phyloP scores from a whole-genome alignment of 176 grass and related monocot species.

The Oropetium thomaeum region DNA sequence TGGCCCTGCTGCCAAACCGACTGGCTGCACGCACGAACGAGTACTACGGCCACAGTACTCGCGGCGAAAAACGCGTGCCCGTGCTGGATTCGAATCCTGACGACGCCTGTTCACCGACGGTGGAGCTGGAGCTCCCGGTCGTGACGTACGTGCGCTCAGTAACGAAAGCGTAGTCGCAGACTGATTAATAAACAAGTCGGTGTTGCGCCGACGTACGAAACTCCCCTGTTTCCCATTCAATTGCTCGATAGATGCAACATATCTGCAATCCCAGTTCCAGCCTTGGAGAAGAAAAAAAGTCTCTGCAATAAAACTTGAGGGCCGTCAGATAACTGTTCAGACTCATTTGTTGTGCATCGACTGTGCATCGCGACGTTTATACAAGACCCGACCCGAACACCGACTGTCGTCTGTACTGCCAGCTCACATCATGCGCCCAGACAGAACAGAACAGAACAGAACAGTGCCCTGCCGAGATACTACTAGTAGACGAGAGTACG shows the following conservation, averaged over 20 bases:
- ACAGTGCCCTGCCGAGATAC: no score
- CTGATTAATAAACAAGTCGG: neutral
- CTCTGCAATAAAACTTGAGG: no score
- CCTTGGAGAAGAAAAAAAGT: neutral
- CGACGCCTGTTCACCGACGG: neutral
- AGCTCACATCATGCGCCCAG: no score
- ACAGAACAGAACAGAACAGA: no score
- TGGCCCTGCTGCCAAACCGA: neutral
- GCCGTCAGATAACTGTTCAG: neutral
- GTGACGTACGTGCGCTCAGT: neutral
- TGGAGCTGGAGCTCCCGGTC: neutral
- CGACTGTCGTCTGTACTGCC: neutral
- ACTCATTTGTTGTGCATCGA: no score
- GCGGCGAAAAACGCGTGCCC: neutral
- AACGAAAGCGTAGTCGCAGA: slow-evolving; percentile 9
- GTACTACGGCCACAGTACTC: neutral
- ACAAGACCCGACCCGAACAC: neutral
- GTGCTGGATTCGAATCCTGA: neutral
- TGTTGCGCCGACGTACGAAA: neutral
- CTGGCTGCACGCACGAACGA: neutral
- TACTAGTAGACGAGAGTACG: no score
- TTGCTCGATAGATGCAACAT: neutral
- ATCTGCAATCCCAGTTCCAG: neutral
- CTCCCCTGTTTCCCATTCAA: slow-evolving; percentile 3
- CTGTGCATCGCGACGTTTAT: neutral